These are phyloP conservation scores for Harrya chromipes DNA, from an alignment of 768 basidiomycete genomes.

Conservation along the genomic window DNA sequence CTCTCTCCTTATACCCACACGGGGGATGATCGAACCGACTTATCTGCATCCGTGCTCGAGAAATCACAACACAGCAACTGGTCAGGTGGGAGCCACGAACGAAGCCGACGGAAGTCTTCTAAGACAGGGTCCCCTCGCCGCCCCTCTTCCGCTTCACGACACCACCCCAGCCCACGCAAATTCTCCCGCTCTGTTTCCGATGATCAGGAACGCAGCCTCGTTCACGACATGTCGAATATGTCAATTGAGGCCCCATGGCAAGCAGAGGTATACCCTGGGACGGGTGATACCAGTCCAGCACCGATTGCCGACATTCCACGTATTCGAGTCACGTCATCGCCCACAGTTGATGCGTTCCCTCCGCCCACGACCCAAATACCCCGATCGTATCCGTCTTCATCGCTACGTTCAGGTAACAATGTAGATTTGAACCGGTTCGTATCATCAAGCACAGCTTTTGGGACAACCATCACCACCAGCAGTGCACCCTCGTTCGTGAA, in stretches of 20 bases:
- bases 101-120: constrained; percentile 18
- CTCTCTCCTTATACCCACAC: constrained; percentile 37
- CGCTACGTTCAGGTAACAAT: constrained; percentile 49
- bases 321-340: constrained; percentile 30
- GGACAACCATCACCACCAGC: constrained; percentile 65
- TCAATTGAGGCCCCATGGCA: constrained; percentile 41
- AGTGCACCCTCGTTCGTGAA: constrained; percentile 84
- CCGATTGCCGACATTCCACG: constrained; percentile 19
- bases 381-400: constrained; percentile 47
- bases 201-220: constrained; percentile 41
- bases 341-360: constrained; percentile 24
- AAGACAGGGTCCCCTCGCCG: constrained; percentile 31
- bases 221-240: constrained; percentile 42
- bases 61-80: constrained; percentile 22
- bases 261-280: constrained; percentile 18
- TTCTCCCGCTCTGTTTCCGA: constrained; percentile 38
- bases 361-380: constrained; percentile 33
- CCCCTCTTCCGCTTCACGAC: constrained; percentile 35
- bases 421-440: constrained; percentile 87
- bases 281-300: constrained; percentile 2
- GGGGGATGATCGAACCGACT: constrained; percentile 16
- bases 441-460: constrained; percentile 81
- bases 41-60: constrained; percentile 9
- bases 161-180: constrained; percentile 44
- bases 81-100: constrained; percentile 33